Conservation (phyloP, 192 early-diverging fungal genomes). For the Coemansia sp. region DNA sequence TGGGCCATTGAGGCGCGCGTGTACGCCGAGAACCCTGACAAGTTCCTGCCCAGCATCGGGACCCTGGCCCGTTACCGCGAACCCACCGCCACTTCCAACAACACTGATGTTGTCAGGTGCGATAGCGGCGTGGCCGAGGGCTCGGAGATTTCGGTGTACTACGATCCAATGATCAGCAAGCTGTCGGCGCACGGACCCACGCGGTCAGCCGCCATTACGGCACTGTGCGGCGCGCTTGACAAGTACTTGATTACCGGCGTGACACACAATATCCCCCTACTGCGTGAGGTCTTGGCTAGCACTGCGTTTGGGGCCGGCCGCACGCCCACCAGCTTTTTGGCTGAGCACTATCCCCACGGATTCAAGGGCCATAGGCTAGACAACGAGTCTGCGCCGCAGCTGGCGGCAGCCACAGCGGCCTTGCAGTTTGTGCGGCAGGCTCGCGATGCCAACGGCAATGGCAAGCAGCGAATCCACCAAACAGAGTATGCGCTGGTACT, state of each 20-base stretch:
- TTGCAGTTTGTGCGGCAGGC: slow-evolving; percentile 65
- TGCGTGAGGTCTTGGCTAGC: slow-evolving; percentile 79
- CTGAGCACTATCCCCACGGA: slow-evolving; percentile 82
- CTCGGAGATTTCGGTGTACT: slow-evolving; percentile 90
- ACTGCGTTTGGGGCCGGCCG: slow-evolving; percentile 68
- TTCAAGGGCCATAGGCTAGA: slow-evolving; percentile 75
- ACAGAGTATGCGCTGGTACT: slow-evolving; percentile 10
- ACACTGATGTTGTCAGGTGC: slow-evolving; percentile 66
- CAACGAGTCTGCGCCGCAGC: slow-evolving; percentile 45
- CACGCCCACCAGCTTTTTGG: slow-evolving; percentile 81
- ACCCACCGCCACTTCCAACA: slow-evolving; percentile 43
- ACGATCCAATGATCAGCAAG: slow-evolving; percentile 96
- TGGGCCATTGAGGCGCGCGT: slow-evolving; percentile 95
- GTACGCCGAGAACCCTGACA: slow-evolving; percentile 93
- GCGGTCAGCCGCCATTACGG: slow-evolving; percentile 68
- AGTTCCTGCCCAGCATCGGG: slow-evolving; percentile 90
- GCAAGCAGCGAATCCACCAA: not conserved
- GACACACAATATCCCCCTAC: slow-evolving; percentile 89
- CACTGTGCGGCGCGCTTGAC: slow-evolving; percentile 83
- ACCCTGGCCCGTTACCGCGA: slow-evolving; percentile 81
- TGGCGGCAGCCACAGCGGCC: slow-evolving; percentile 63
- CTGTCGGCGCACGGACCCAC: slow-evolving; percentile 78
- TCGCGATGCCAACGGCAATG: slow-evolving; percentile 17
- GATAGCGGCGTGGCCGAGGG: slow-evolving; percentile 91
- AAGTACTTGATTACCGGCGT: slow-evolving; percentile 91